Percentiles rank a stretch among this genome's conserved stretches.
These are phyloP conservation scores for Cucurbita ficifolia DNA, from an alignment of 306 rosid species.

Conservation along the genomic window DNA sequence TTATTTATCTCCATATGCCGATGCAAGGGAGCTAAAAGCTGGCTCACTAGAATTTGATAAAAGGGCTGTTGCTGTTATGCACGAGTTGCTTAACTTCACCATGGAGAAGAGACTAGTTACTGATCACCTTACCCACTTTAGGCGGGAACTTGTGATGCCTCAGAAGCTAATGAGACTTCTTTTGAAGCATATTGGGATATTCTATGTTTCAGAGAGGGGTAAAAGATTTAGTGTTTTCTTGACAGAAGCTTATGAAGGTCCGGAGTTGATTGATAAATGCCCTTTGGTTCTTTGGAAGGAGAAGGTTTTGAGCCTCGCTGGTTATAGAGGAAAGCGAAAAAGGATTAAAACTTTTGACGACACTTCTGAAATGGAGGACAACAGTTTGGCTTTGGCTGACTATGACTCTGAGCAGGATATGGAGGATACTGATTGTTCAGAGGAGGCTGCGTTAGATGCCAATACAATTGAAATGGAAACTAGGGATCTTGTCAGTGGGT, in stretches of 20 bases:
- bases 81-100: constrained; percentile 68
- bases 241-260: constrained; percentile 59
- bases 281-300: constrained; percentile 74
- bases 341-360: constrained; percentile 38
- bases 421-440: constrained; percentile 23
- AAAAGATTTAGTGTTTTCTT: constrained; percentile 76
- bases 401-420: constrained; percentile 31
- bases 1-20: constrained; percentile 78
- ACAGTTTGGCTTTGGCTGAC: constrained; percentile 13
- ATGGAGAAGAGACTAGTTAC: constrained; percentile 76
- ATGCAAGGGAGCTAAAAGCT: constrained; percentile 45
- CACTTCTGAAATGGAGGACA: constrained; percentile 42
- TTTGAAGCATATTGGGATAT: constrained; percentile 69
- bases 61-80: constrained; percentile 85
- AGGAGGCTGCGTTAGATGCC: constrained; percentile 7
- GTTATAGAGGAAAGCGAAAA: constrained; percentile 58
- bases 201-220: constrained; percentile 90
- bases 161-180: constrained; percentile 85
- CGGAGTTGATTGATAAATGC: constrained; percentile 61
- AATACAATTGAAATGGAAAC: constrained; percentile 1
- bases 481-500: constrained; percentile 26
- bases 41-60: constrained; percentile 76
- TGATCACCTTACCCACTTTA: constrained; percentile 83
- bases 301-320: constrained; percentile 31
- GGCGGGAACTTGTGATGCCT: constrained; percentile 75